These are phyloP conservation scores for Alloascoidea hylecoeti DNA, from an alignment of 805 yeast genomes.

Conservation along the genomic window DNA sequence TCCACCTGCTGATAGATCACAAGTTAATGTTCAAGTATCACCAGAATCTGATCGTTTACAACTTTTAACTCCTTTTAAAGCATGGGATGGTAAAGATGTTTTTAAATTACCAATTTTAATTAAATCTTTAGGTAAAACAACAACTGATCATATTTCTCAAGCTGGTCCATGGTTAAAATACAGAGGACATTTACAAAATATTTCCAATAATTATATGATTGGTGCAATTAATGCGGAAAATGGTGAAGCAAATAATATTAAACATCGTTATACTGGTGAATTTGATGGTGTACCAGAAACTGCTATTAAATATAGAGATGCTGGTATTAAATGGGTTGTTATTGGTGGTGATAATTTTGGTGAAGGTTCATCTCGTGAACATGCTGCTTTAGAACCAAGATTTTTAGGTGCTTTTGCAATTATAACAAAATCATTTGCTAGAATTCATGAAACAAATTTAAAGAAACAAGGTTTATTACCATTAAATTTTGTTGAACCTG, in stretches of 20 bases:
- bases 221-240: conserved; percentile 98
- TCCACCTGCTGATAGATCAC: conserved; percentile 78
- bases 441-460: conserved; percentile 98
- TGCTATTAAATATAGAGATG: conserved; percentile 88
- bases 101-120: conserved; percentile 81
- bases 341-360: conserved; percentile 98
- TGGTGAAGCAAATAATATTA: conserved; percentile 83
- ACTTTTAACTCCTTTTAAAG: conserved; percentile 80
- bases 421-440: conserved; percentile 94
- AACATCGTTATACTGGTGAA: conserved; percentile 84
- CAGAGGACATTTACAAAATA: conserved; percentile 99
- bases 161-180: conserved; percentile 99
- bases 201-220: conserved; percentile 97
- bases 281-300: conserved; percentile 95
- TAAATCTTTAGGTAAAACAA: conserved; percentile 94
- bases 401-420: conserved; percentile 97
- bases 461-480: conserved; percentile 99
- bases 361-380: conserved; percentile 99
- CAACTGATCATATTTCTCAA: conserved; percentile 98
- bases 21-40: conserved; percentile 60
- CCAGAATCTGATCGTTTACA: conserved; percentile 96
- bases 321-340: conserved; percentile 91
- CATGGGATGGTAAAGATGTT: conserved; percentile 97
- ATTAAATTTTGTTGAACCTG: conserved; percentile 80
- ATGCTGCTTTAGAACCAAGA: conserved; percentile 99